phyloP scores from a whole-genome alignment of 352 stramenopile species.

The Globisporangium echinulatum region DNA sequence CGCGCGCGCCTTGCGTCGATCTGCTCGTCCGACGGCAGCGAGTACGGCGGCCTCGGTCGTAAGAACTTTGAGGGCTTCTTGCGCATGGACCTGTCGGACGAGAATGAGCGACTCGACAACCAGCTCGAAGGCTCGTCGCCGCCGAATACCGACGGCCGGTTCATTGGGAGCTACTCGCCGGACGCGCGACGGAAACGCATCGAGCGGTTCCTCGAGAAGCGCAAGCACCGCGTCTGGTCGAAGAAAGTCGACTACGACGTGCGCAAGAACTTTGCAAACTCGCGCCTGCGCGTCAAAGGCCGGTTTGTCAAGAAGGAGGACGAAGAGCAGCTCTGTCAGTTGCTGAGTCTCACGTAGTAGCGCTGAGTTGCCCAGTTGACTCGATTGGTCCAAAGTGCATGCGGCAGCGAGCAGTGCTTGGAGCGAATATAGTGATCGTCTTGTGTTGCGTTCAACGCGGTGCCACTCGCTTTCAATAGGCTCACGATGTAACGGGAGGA shows the following conservation, averaged over 20 bases:
- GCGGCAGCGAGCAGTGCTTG: no score
- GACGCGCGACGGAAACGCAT: constrained; percentile 82
- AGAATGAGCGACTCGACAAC: constrained; percentile 26
- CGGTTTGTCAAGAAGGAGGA: constrained; percentile 99
- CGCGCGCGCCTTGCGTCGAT: constrained; percentile 60
- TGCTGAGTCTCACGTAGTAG: constrained; percentile 71
- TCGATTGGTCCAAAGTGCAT: no score
- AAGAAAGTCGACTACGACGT: constrained; percentile 99
- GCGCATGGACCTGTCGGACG: constrained; percentile 77
- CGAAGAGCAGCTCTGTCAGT: constrained; percentile 84
- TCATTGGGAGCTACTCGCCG: constrained; percentile 87
- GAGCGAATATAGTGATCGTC: no score
- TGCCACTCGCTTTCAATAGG: no score
- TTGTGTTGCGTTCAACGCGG: no score
- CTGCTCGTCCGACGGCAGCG: constrained; percentile 69
- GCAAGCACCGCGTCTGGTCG: constrained; percentile 91
- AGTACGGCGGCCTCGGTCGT: constrained; percentile 63
- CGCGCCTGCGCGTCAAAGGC: constrained; percentile 94
- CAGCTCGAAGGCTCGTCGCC: constrained; percentile 22
- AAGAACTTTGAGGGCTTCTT: constrained; percentile 77
- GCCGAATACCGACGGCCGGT: constrained; percentile 32
- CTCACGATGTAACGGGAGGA: no score
- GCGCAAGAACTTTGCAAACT: constrained; percentile 99
- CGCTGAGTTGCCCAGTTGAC: no score
- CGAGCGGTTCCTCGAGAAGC: constrained; percentile 89